Evolutionary conservation across 352 stramenopile genomes (phyloP).

Genomic region (Globisporangium abappressorium): DNA sequence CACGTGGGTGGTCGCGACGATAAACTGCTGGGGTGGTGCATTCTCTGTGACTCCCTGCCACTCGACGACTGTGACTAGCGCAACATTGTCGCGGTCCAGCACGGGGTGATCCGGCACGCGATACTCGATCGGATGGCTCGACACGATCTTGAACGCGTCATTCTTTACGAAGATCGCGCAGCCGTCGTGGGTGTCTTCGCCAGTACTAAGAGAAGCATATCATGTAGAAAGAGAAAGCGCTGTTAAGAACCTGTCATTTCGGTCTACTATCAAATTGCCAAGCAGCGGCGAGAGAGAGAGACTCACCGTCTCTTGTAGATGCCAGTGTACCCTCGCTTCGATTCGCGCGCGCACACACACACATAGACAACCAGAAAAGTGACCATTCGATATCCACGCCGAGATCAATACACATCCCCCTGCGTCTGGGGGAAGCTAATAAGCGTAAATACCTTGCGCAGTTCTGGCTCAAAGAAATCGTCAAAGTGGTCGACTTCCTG

Average conservation of each 20-base stretch:
- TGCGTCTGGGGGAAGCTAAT: neutral
- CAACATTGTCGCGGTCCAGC: conserved; percentile 62
- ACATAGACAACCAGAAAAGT: neutral
- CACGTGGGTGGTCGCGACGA: conserved; percentile 67
- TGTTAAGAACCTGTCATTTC: neutral
- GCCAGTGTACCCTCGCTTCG: conserved; percentile 40
- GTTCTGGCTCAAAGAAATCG: conserved; percentile 64
- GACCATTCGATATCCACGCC: neutral
- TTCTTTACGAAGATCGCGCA: conserved; percentile 67
- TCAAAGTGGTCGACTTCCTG: conserved; percentile 75
- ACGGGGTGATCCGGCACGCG: conserved; percentile 36
- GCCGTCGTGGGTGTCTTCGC: conserved; percentile 53
- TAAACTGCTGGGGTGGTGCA: conserved; percentile 26
- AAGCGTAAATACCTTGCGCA: conserved; percentile 28
- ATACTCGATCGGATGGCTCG: conserved; percentile 43
- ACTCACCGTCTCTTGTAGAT: conserved; percentile 56
- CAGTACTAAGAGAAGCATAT: conserved; percentile 34
- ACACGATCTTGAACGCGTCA: conserved; percentile 41
- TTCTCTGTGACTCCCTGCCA: conserved; percentile 17
- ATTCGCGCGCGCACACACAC: neutral
- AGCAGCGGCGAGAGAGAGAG: too few species aligned
- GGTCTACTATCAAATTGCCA: neutral
- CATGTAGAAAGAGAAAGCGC: neutral
- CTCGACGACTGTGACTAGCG: conserved; percentile 44
- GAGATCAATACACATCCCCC: neutral